A percentile compares a stretch with the other conserved stretches of the same genome.
Conservation (phyloP, 192 early-diverging fungal genomes). For the Funneliformis geosporum region DNA sequence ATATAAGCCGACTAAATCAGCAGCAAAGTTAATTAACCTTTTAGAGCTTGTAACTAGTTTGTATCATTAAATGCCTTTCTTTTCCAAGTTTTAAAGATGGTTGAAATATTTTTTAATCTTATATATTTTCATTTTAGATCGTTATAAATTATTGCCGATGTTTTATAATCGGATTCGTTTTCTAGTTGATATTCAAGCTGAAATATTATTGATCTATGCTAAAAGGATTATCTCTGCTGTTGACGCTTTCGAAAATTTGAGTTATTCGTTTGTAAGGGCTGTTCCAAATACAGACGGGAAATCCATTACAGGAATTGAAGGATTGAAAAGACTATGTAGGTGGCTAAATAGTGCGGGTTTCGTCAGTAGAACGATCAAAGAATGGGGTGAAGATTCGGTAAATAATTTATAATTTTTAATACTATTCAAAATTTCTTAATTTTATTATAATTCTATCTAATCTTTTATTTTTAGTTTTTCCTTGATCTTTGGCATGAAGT, state of each 20-base stretch:
- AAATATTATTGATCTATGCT: conserved; percentile 56
- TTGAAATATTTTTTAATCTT: background rate
- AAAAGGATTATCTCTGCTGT: conserved; percentile 54
- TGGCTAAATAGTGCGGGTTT: conserved; percentile 55
- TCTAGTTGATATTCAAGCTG: conserved; percentile 63
- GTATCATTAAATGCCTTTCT: conserved; percentile 38
- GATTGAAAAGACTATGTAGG: conserved; percentile 50
- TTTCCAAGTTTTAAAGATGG: background rate
- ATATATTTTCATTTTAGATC: conserved; percentile 40
- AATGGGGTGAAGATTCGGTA: conserved; percentile 61
- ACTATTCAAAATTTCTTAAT: background rate
- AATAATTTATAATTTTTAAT: background rate
- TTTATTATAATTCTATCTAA: background rate
- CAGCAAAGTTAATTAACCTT: conserved; percentile 59
- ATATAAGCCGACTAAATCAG: conserved; percentile 61
- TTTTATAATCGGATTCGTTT: conserved; percentile 60
- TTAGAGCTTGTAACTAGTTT: conserved; percentile 63
- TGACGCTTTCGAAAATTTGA: conserved; percentile 54
- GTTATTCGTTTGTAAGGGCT: conserved; percentile 53
- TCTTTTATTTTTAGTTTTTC: conserved; percentile 46
- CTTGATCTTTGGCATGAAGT: conserved; percentile 51
- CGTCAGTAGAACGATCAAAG: conserved; percentile 44
- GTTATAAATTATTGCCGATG: conserved; percentile 59
- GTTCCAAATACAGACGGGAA: conserved; percentile 53
- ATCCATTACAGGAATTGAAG: conserved; percentile 43